phyloP scores from a whole-genome alignment of 2,329 filamentous ascomycete genomes.

The Ascochyta fabae region DNA sequence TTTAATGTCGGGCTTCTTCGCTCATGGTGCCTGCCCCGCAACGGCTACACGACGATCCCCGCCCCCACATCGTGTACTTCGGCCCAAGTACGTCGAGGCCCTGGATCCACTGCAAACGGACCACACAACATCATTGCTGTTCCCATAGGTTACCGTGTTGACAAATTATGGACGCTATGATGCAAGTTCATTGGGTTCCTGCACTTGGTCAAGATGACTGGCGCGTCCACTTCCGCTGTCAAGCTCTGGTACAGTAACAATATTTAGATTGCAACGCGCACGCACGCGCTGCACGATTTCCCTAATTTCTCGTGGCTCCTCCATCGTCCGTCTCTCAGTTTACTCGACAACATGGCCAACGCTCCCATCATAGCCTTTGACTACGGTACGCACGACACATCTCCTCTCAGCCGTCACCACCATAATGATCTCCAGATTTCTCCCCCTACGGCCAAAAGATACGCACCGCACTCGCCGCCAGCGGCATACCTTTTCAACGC shows the following conservation, averaged over 20 bases:
- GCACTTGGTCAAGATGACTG: neutral
- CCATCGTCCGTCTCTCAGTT: no score
- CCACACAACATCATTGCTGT: neutral
- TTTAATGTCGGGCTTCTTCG: neutral
- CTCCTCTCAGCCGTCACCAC: neutral
- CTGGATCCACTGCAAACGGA: neutral
- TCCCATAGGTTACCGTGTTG: neutral
- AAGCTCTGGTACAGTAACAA: neutral
- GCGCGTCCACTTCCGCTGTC: neutral
- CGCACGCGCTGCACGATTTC: neutral
- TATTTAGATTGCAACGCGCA: no score
- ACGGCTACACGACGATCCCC: neutral
- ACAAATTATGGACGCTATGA: neutral
- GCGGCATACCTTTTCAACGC: conserved; percentile 7
- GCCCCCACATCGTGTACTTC: conserved; percentile 7
- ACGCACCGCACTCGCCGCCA: conserved; percentile 4
- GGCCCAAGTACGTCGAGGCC: neutral
- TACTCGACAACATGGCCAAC: neutral
- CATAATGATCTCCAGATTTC: neutral
- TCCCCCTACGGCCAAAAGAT: conserved; percentile 11
- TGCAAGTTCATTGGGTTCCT: neutral
- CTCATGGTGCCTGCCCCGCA: neutral
- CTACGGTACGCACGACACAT: neutral
- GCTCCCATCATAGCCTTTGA: conserved; percentile 7
- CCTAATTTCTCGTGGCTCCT: no score